Base-by-base conservation (phyloP, 306 rosid genomes). In the Vachellia collinsii region DNA sequence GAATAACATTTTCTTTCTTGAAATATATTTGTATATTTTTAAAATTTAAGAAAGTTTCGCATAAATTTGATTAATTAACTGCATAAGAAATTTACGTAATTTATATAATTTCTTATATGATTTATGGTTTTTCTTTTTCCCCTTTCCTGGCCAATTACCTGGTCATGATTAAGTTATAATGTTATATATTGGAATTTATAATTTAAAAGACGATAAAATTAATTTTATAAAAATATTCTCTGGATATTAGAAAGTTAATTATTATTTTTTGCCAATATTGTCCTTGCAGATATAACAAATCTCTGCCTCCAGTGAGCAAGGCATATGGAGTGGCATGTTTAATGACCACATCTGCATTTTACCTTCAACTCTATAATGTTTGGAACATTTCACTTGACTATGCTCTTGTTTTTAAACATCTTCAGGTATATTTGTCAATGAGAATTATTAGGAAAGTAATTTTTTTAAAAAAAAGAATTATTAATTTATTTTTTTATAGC, bases 251-350 rank as follows among this genome's bases (percentile, higher is more conserved):
- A 65, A 19, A 83, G 41, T 43, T 61, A 10, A 58, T 37, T 61
- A 10, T 54, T 54, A 17, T 17, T 19, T 54, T 8, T 6, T 7
- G 23, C 56, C 17, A 67, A 68, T 36, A 39, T 13, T 78, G 4
- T 8, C 4, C 6, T 82, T 83, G 64, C 88, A 93, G 97, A 66
- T 93, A 91, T 83, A 89, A 80, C 72, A 73, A 63, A 8, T 87
- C 92, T 51, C 87, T 93, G 8, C 96, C 97, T 74, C 97, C 97
- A 1, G 96, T 93, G 75, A 91, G 96, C 90, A 91, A 91, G 88
- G 8, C 74, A 67, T 88, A 86, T 85, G 91, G 92, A 78, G 94
- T 88, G 76, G 79, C 90, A 19, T 89, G 97, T 86, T 86, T 91
- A 68, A 91, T 91, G 93, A 80, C 90, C 42, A 82, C 89, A 11